phyloP scores from a whole-genome alignment of 495 filamentous ascomycete species.

The Neurospora sp. region DNA sequence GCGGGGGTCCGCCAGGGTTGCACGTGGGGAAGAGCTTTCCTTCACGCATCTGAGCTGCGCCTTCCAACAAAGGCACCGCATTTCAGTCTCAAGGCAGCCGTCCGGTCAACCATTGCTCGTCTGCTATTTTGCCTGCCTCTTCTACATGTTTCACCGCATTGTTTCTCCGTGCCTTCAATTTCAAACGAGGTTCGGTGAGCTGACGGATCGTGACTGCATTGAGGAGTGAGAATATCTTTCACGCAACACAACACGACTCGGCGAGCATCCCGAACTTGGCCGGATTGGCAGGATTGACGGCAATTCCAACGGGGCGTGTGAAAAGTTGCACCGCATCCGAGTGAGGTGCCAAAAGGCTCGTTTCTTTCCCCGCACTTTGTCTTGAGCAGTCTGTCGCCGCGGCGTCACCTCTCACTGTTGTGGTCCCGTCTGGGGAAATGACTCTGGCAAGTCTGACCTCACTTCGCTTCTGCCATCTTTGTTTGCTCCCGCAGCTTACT shows the following conservation, averaged over 20 bases:
- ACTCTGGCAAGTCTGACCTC: not conserved
- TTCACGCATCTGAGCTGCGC: not conserved
- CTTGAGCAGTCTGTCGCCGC: not conserved
- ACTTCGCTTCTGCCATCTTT: not conserved
- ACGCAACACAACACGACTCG: not conserved
- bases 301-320: not conserved
- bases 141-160: not conserved
- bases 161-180: not conserved
- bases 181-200: not conserved
- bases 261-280: not conserved
- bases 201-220: not conserved
- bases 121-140: not conserved
- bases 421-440: not conserved
- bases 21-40: not conserved
- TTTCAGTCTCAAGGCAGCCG: not conserved
- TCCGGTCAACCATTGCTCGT: not conserved
- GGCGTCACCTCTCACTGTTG: not conserved
- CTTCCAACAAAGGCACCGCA: not conserved
- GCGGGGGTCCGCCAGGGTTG: not conserved
- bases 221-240: not conserved
- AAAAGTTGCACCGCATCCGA: not conserved
- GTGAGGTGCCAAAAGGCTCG: not conserved
- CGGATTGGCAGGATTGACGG: not conserved
- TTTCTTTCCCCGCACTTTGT: not conserved
- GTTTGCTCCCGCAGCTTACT: not conserved